Base-by-base conservation (phyloP, 352 stramenopile species). In the Phytophthora agathidicida region DNA sequence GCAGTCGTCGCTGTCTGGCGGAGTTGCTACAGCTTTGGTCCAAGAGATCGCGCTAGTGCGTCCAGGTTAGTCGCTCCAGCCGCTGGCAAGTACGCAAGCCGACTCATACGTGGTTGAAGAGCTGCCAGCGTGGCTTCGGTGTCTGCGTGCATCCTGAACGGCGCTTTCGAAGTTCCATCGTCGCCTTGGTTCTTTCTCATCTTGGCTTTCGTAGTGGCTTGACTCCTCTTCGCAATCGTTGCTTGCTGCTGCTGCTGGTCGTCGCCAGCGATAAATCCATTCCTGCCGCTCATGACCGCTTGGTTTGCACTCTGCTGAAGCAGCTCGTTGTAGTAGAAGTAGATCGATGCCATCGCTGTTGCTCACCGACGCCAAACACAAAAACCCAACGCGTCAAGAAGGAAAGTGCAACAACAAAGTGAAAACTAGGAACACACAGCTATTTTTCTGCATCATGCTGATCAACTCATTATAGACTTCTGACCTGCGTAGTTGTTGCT, bases 301-400 rank as follows among this genome's bases (percentile, higher is more conserved):
- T 56, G 33, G 3, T 68, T 30, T 43, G 56, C 63, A 44, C 63
- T 64, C 47, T 65, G 57, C 7, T 19, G 57, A 44, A 72, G 57
- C 22, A 72, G 17, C 33, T 72, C 63, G 28, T 72, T 67, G 46
- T 69, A 69, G 41, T 65, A 54, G 23, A 65, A 69, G 58, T 73
- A 68, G 52, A 73, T 69, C 13, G 46, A 61, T 14, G 64, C 47
- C 64, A 73, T 73, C 7, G 13, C 16, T 7, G 24, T 14, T 14
- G 20, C 3, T 31, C 28, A 28, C 13, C 11, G 36, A 38, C 27
- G 23, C 9, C 19, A 20, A 43, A 24, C n/a, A 37, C 37, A 33
- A n/a, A 10, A 7, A 27, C 36, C 7, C 19, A 55, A 42, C 6
- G n/a, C 17, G 37, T 16, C 5, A 24, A 11, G 7, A 37, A 19